Evolutionary conservation across 1,139 yeast species (phyloP).

Genomic region (Candida dubliniensis): DNA sequence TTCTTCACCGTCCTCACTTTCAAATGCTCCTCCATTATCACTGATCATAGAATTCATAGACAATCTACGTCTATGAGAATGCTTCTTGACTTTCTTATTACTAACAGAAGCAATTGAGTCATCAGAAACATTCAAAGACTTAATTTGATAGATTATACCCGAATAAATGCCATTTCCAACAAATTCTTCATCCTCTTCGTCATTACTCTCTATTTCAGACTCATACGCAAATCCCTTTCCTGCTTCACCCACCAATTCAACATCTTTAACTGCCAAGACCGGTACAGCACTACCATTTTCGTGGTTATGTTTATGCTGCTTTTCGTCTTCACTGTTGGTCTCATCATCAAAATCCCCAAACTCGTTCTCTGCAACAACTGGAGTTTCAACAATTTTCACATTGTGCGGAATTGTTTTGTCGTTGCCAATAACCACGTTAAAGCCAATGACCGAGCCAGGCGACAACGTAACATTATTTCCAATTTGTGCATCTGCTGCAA

Average conservation of each 20-base stretch:
- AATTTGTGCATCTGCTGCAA: constrained; percentile 64
- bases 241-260: constrained; percentile 53
- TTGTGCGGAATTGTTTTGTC: constrained; percentile 47
- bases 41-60: constrained; percentile 41
- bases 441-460: constrained; percentile 82
- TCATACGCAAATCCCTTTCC: constrained; percentile 63
- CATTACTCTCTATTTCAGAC: constrained; percentile 42
- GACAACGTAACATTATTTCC: constrained; percentile 51
- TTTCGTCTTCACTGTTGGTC: constrained; percentile 22
- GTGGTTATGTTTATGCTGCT: no score
- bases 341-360: constrained; percentile 27
- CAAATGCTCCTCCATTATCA: constrained; percentile 35
- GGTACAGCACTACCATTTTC: constrained; percentile 12
- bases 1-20: constrained; percentile 64
- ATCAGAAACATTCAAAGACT: constrained; percentile 71
- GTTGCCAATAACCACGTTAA: constrained; percentile 63
- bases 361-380: constrained; percentile 34
- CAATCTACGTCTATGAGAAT: constrained; percentile 30
- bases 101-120: constrained; percentile 69
- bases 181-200: constrained; percentile 36
- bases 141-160: constrained; percentile 59
- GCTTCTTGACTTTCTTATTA: constrained; percentile 37
- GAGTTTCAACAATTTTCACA: constrained; percentile 52
- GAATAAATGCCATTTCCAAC: constrained; percentile 25
- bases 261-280: constrained; percentile 22